Base-by-base conservation (phyloP, 208 protist species). In the Trypanosoma brucei region DNA sequence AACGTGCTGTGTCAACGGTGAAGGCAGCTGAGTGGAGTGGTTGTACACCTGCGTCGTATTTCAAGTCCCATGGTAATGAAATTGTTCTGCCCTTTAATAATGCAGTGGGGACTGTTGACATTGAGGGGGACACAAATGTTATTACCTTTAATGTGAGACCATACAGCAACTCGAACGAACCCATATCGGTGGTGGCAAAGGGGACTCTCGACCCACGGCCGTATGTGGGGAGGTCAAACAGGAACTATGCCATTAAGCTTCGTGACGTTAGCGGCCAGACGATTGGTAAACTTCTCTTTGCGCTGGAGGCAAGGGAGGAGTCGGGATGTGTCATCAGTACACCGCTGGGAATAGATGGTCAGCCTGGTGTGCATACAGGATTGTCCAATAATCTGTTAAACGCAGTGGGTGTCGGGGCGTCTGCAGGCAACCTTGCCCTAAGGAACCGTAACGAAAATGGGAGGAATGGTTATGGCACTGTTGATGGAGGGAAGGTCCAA, bases 241-340 rank as follows among this genome's bases (percentile, higher is more conserved):
- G 88, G 59, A 91, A 86, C 66, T 95, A 95, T 66, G 80, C 85
- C n/a, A 86, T 95, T 59, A 93, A 91, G 64, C 62, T 95, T 54
- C 81, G 86, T 8, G 83, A 88, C 56, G 84, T 81, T 0, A 62
- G 63, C 0, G 76, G 78, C 0, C 68, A 86, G 54, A 79, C 87
- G 5, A 79, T 91, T 1, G 90, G 90, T 3, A 89, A 85, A 50
- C 81, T 95, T 4, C 70, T 93, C 51, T 91, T 95, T 60, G 68
- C 81, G 0, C 56, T 95, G 0, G 59, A 83, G 35, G 81, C 81
- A 65, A 61, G 70, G 37, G 79, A 88, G 14, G 58, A 67, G 31
- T 53, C 54, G 13, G 37, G 62, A 14, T 3, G 45, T 30, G 55
- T 50, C 3, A 45, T 55, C 2, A 33, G 46, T 34, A 56, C 44